phyloP scores from a whole-genome alignment of 352 stramenopile genomes.

The Peronospora destructor region DNA sequence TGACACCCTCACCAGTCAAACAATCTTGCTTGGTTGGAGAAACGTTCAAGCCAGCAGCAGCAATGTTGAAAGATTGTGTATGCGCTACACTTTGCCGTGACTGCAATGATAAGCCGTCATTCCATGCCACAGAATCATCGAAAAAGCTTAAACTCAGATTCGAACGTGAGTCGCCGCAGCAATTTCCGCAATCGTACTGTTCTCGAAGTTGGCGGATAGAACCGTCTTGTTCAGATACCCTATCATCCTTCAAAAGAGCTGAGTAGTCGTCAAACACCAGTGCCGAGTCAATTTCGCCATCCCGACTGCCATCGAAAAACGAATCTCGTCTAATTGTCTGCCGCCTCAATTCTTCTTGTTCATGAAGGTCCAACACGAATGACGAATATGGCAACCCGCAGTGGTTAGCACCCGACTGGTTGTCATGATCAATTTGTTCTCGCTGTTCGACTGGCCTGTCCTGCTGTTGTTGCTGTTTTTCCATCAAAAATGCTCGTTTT shows the following conservation, averaged over 20 bases:
- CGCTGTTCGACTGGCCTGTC: background rate
- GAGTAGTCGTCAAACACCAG: slow-evolving; percentile 35
- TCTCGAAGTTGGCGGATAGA: slow-evolving; percentile 14
- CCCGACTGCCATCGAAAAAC: slow-evolving; percentile 31
- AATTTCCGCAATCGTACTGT: slow-evolving; percentile 20
- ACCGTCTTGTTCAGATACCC: slow-evolving; percentile 6
- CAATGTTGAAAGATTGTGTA: slow-evolving; percentile 6
- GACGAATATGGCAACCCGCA: slow-evolving; percentile 23
- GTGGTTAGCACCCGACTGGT: slow-evolving; percentile 6
- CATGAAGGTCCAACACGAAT: slow-evolving; percentile 23
- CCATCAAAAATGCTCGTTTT: slow-evolving; percentile 47
- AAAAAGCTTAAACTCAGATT: slow-evolving; percentile 48
- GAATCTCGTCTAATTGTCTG: slow-evolving; percentile 5
- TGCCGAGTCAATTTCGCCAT: slow-evolving; percentile 38
- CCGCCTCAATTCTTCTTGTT: slow-evolving; percentile 16
- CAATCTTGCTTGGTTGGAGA: background rate
- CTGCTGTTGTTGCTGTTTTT: slow-evolving; percentile 27
- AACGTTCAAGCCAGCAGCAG: background rate
- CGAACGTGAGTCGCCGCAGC: slow-evolving; percentile 27
- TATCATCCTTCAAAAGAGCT: slow-evolving; percentile 16
- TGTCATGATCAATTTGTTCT: slow-evolving; percentile 9
- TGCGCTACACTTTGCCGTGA: slow-evolving; percentile 15
- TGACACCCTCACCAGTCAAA: slow-evolving; percentile 1
- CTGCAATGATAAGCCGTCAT: slow-evolving; percentile 42
- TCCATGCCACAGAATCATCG: slow-evolving; percentile 75